Evolutionary conservation across 768 basidiomycete species (phyloP), one percentile per base, ranked within the genome.

Genomic region (Tulasnella sp.): DNA sequence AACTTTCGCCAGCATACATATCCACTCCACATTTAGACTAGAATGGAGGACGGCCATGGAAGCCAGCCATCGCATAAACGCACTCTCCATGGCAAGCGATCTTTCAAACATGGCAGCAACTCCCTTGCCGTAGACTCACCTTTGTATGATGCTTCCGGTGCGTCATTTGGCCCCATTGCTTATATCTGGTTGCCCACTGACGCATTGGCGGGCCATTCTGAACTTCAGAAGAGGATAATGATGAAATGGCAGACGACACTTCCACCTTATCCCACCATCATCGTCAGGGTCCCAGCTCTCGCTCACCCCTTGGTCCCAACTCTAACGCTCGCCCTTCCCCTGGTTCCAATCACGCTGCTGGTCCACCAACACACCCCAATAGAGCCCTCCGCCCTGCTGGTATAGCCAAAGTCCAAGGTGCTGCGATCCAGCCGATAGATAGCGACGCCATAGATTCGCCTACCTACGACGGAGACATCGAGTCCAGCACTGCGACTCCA

Each of bases 381-480:
- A 38, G 34, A 38, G 47, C 7, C 27, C 47, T n/a, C 27, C 19
- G 27, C 19, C 47, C 19, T 23, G 19, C 47, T 34, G 21, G 13
- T n/a, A 43, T 34, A 17, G 42, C n/a, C 19, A 34, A 34, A 23
- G 27, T 34, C 42, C 53, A 56, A 19, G 38, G 10, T 11, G 53
- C 53, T 10, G 53, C 53, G 19, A 56, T 49, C 15, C 53, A 17
- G 8, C 53, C 53, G 7, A 11, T 56, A 19, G 53, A 56, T n/a
- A 43, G 58, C 23, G 58, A 59, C 5, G 82, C 87, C 56, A 78
- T 85, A 8, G 89, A 91, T 68, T 88, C 86, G 0, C 89, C 88
- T 7, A 91, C 88, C 0, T 91, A 93, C 70, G 90, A 93, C 67
- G 90, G 90, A 58, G 90, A 93, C 71, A 77, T 93, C 58, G 90